These are phyloP conservation scores for Arxiozyma slooffiae DNA, from an alignment of 1,139 yeast species.

Conservation along the genomic window DNA sequence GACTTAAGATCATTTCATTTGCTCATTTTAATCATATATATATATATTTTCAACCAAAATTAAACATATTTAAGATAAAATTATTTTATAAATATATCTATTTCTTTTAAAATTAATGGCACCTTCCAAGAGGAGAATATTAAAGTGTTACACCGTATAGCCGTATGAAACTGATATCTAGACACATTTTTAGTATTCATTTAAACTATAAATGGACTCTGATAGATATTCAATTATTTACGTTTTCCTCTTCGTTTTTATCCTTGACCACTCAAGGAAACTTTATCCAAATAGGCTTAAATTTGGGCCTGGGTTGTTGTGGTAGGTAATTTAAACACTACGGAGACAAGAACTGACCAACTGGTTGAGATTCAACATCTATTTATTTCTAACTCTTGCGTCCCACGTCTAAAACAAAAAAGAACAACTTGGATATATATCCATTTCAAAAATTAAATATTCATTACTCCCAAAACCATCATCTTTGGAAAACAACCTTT, in stretches of 20 bases:
- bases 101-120: not conserved
- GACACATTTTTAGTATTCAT: conserved; percentile 19
- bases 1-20: conserved; percentile 23
- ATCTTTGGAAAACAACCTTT: too few relatives aligned
- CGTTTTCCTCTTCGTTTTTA: conserved; percentile 10
- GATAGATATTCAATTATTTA: conserved; percentile 11
- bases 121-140: conserved; percentile 9
- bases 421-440: too few relatives aligned
- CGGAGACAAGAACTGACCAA: too few relatives aligned
- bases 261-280: conserved; percentile 9
- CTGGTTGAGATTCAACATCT: too few relatives aligned
- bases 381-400: too few relatives aligned
- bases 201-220: conserved; percentile 17
- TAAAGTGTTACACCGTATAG: conserved; percentile 40
- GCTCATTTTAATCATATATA: too few relatives aligned
- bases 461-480: too few relatives aligned
- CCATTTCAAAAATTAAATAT: too few relatives aligned
- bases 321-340: too few relatives aligned
- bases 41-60: too few relatives aligned
- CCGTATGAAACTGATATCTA: conserved; percentile 51
- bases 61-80: too few relatives aligned
- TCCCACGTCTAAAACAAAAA: too few relatives aligned
- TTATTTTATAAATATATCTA: conserved; percentile 5
- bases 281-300: conserved; percentile 14
- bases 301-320: conserved; percentile 12